These are phyloP conservation scores for Teratosphaeria zuluensis DNA, from an alignment of 2,329 filamentous ascomycete species.

Conservation along the genomic window DNA sequence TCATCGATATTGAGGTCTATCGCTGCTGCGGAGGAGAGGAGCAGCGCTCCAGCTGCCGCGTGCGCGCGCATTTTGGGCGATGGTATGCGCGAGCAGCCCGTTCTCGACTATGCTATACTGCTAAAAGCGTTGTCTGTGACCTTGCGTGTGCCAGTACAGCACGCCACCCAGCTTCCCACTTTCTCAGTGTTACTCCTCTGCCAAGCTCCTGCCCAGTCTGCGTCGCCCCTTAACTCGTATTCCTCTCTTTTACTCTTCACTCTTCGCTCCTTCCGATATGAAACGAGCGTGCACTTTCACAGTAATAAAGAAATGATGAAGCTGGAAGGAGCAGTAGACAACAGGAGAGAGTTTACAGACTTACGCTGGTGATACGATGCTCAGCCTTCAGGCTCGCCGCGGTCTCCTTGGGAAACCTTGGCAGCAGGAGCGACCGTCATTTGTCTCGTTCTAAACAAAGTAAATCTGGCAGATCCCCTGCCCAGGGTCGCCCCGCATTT, in stretches of 20 bases:
- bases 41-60: background rate
- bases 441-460: background rate
- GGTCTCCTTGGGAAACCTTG: background rate
- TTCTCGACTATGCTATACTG: background rate
- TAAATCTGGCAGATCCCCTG: background rate
- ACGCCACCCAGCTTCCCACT: background rate
- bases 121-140: background rate
- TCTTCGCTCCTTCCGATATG: background rate
- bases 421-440: background rate
- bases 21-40: constrained; percentile 8
- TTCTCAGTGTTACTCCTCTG: background rate
- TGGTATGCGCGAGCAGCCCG: background rate
- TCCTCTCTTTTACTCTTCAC: background rate
- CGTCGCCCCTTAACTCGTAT: background rate
- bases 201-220: background rate
- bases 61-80: background rate
- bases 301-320: background rate
- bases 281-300: background rate
- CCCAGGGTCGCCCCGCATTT: background rate
- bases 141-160: background rate
- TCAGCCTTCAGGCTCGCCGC: background rate
- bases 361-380: background rate
- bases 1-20: constrained; percentile 11
- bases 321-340: background rate
- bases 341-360: background rate